Conservation (phyloP, 768 basidiomycete genomes). For the Boletus rubescentipes region DNA sequence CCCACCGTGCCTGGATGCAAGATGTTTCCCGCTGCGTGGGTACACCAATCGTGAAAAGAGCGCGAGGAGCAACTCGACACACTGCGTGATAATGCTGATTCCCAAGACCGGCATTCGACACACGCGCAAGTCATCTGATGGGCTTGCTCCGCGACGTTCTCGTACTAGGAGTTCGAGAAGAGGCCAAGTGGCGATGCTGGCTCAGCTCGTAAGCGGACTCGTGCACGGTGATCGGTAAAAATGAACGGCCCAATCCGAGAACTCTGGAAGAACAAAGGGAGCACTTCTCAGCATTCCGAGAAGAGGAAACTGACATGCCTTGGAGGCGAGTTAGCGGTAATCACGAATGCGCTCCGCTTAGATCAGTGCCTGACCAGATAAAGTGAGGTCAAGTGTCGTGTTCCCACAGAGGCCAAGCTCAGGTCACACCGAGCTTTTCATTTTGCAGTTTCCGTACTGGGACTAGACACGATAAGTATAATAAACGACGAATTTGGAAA, state of each 20-base stretch:
- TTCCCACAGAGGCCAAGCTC: slow-evolving; percentile 19
- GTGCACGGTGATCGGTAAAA: slow-evolving; percentile 23
- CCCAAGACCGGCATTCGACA: neutral
- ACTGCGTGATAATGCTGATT: neutral
- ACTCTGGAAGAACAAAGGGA: slow-evolving; percentile 27
- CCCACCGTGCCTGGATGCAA: neutral
- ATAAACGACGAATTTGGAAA: slow-evolving; percentile 10
- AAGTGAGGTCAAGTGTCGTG: slow-evolving; percentile 18
- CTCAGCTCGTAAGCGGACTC: slow-evolving; percentile 19
- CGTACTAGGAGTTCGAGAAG: slow-evolving; percentile 10
- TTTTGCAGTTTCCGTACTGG: slow-evolving; percentile 19
- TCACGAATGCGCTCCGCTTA: slow-evolving; percentile 22
- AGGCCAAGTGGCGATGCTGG: slow-evolving; percentile 9
- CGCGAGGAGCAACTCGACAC: neutral
- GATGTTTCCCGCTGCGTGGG: too few relatives aligned
- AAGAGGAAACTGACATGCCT: slow-evolving; percentile 25
- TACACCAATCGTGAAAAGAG: neutral
- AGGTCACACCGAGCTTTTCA: slow-evolving; percentile 25
- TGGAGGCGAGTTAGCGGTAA: slow-evolving; percentile 26
- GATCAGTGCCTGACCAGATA: slow-evolving; percentile 32
- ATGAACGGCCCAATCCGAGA: slow-evolving; percentile 23
- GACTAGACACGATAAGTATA: slow-evolving; percentile 17
- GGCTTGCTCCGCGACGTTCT: neutral
- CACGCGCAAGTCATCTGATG: slow-evolving; percentile 8
- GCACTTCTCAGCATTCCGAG: slow-evolving; percentile 10